These are phyloP conservation scores for Pouteria campechiana DNA, from an alignment of 179 eudicot genomes.

Conservation along the genomic window DNA sequence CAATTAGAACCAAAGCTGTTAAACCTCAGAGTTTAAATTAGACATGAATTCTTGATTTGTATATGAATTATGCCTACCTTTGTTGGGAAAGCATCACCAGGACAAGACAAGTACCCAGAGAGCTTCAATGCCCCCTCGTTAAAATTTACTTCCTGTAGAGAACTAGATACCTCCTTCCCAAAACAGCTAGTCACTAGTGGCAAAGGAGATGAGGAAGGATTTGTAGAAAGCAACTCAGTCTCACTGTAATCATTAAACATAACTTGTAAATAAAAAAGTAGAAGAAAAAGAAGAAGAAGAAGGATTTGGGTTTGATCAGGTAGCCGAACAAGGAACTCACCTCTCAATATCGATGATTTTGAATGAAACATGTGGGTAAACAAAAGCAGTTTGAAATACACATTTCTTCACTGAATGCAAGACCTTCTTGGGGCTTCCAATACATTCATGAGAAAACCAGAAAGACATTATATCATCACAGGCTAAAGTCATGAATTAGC, in stretches of 20 bases:
- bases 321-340: constrained; percentile 17
- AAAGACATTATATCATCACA: constrained; percentile 3
- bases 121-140: constrained; percentile 59
- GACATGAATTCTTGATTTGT: constrained; percentile 7
- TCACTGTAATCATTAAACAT: constrained; percentile 40
- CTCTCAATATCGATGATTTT: constrained; percentile 67
- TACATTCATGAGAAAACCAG: constrained; percentile 9
- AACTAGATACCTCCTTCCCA: constrained; percentile 45
- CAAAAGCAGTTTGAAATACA: constrained; percentile 57
- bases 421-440: constrained; percentile 64
- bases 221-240: constrained; percentile 56
- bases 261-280: constrained; percentile 6
- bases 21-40: constrained; percentile 2
- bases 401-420: constrained; percentile 60
- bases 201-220: constrained; percentile 60
- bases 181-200: constrained; percentile 46
- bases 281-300: no score
- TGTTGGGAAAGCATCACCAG: constrained; percentile 30
- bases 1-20: constrained; percentile 8
- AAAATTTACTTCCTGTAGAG: constrained; percentile 41
- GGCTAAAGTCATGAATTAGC: background rate
- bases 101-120: constrained; percentile 64
- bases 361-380: constrained; percentile 54
- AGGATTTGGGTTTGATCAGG: constrained; percentile 1
- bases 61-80: no score